Conservation (phyloP, 495 filamentous ascomycete species). For the Penicillium lagena region DNA sequence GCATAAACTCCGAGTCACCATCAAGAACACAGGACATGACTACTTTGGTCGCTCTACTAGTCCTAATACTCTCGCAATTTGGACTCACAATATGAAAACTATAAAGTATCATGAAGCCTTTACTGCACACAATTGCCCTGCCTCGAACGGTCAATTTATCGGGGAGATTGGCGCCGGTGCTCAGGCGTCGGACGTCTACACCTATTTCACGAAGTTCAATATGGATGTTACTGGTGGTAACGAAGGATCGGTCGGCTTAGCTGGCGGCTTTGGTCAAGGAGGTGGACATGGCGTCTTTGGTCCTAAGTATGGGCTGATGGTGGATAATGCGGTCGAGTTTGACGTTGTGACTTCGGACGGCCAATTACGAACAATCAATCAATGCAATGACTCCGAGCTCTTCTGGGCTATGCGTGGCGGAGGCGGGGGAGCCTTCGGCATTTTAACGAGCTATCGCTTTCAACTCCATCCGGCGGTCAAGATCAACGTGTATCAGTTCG, state of each 20-base stretch:
- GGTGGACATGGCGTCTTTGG: slow-evolving; percentile 11
- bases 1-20: slow-evolving; percentile 28
- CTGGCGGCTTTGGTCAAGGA: slow-evolving; percentile 16
- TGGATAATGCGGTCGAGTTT: slow-evolving; percentile 14
- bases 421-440: slow-evolving; percentile 20
- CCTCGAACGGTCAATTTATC: slow-evolving; percentile 10
- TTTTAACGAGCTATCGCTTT: slow-evolving; percentile 16
- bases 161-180: slow-evolving; percentile 20
- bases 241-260: slow-evolving; percentile 14
- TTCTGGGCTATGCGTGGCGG: slow-evolving; percentile 45
- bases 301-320: slow-evolving; percentile 12
- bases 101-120: slow-evolving; percentile 28
- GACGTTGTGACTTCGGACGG: slow-evolving; percentile 45
- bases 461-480: slow-evolving; percentile 8
- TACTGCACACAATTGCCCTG: slow-evolving; percentile 15
- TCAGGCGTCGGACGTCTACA: slow-evolving; percentile 11
- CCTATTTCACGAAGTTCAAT: slow-evolving; percentile 6
- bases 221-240: slow-evolving; percentile 18
- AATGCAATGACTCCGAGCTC: slow-evolving; percentile 43
- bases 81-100: slow-evolving; percentile 37
- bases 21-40: slow-evolving; percentile 45
- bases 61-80: slow-evolving; percentile 36
- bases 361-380: slow-evolving; percentile 30
- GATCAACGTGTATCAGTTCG: slow-evolving; percentile 15
- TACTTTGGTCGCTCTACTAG: slow-evolving; percentile 43